A percentile compares a stretch with the other conserved stretches of the same genome.
Conservation (phyloP, 176 grass and related monocot species). For the Avena atlantica region DNA sequence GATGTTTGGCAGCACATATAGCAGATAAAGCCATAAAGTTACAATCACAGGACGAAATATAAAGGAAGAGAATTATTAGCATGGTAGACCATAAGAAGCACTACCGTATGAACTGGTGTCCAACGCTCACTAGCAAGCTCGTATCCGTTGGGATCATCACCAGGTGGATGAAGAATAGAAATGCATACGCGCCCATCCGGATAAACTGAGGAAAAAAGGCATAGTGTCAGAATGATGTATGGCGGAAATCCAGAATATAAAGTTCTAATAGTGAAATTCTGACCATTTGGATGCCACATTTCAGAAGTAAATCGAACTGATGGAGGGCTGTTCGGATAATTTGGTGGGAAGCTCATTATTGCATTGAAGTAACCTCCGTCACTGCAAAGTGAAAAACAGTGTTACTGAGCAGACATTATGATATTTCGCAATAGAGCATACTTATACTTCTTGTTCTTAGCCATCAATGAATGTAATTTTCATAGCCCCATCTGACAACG, state of each 20-base stretch:
- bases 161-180: slow-evolving; percentile 97
- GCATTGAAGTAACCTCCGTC: slow-evolving; percentile 95
- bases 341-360: slow-evolving; percentile 89
- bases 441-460: not conserved
- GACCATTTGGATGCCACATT: slow-evolving; percentile 99
- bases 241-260: slow-evolving; percentile 22
- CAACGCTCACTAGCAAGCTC: slow-evolving; percentile 97
- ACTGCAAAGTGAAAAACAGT: slow-evolving; percentile 53
- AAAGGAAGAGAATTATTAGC: not conserved
- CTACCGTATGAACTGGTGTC: slow-evolving; percentile 94
- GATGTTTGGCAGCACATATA: not conserved
- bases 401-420: not conserved
- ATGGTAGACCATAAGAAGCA: slow-evolving; percentile 19
- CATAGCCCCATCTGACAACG: not conserved
- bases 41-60: not conserved
- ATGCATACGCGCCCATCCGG: slow-evolving; percentile 91
- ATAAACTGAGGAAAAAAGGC: slow-evolving; percentile 68
- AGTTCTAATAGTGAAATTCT: slow-evolving; percentile 11
- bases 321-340: slow-evolving; percentile 98
- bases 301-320: slow-evolving; percentile 95
- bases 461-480: not conserved
- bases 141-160: slow-evolving; percentile 94
- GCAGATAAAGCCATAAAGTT: not conserved
- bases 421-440: not conserved
- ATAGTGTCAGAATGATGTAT: slow-evolving; percentile 10